phyloP scores from a whole-genome alignment of 345 rosid genomes.

The Camelina laxa region DNA sequence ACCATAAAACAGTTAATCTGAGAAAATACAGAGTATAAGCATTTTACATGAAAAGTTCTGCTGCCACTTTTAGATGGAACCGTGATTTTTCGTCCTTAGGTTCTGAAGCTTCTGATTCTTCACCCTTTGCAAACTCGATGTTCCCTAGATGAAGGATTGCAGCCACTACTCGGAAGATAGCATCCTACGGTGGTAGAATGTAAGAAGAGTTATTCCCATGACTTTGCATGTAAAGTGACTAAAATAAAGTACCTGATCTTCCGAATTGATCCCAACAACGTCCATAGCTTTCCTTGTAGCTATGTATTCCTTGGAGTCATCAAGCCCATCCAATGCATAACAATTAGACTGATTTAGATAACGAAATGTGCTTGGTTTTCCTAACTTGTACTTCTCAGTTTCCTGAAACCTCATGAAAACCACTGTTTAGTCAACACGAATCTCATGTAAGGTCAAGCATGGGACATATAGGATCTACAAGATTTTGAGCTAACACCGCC shows the following conservation, averaged over 20 bases:
- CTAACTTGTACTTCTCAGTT: slow-evolving; percentile 75
- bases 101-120: slow-evolving; percentile 77
- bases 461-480: slow-evolving; percentile 12
- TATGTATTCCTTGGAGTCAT: slow-evolving; percentile 82
- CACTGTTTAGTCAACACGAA: not conserved
- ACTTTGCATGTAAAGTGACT: slow-evolving; percentile 22
- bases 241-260: slow-evolving; percentile 72
- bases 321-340: slow-evolving; percentile 77
- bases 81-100: slow-evolving; percentile 87
- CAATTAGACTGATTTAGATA: slow-evolving; percentile 91
- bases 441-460: slow-evolving; percentile 6
- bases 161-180: slow-evolving; percentile 88
- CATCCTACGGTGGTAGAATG: slow-evolving; percentile 60
- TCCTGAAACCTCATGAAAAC: slow-evolving; percentile 55
- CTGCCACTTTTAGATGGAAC: slow-evolving; percentile 78
- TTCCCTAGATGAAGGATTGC: slow-evolving; percentile 98
- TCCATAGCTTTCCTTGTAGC: slow-evolving; percentile 92
- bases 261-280: slow-evolving; percentile 77
- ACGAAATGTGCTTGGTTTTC: slow-evolving; percentile 80
- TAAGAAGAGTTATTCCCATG: slow-evolving; percentile 37
- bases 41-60: slow-evolving; percentile 83
- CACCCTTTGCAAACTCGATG: slow-evolving; percentile 80
- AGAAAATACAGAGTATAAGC: slow-evolving; percentile 34
- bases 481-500: slow-evolving; percentile 15
- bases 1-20: slow-evolving; percentile 33